phyloP scores from a whole-genome alignment of 805 yeast species.

The Candida sonorensis region DNA sequence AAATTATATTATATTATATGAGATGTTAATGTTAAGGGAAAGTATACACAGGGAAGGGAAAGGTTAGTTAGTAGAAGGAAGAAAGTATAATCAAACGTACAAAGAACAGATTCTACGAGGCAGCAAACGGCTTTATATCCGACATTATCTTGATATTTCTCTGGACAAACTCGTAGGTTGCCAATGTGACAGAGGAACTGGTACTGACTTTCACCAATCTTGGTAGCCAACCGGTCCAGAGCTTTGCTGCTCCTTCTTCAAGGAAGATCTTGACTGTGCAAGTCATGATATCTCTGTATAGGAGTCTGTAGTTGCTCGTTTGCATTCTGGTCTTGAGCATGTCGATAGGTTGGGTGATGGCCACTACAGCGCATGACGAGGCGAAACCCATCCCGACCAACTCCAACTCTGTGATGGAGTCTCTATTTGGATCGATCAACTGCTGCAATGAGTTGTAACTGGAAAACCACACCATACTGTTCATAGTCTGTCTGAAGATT shows the following conservation, averaged over 20 bases:
- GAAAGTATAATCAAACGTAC: too few relatives aligned
- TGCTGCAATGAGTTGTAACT: slow-evolving; percentile 76
- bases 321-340: slow-evolving; percentile 84
- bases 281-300: slow-evolving; percentile 56
- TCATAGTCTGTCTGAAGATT: slow-evolving; percentile 66
- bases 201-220: slow-evolving; percentile 63
- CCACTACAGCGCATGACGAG: slow-evolving; percentile 68
- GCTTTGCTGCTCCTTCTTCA: slow-evolving; percentile 37
- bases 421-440: slow-evolving; percentile 46
- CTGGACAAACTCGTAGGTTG: slow-evolving; percentile 54
- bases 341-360: slow-evolving; percentile 82
- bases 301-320: slow-evolving; percentile 53
- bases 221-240: slow-evolving; percentile 60
- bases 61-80: too few relatives aligned
- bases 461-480: slow-evolving; percentile 78
- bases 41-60: too few relatives aligned
- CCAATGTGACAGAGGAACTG: slow-evolving; percentile 63
- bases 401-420: slow-evolving; percentile 34
- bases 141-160: slow-evolving; percentile 29
- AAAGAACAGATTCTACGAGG: slow-evolving; percentile 6
- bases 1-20: too few relatives aligned
- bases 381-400: slow-evolving; percentile 43
- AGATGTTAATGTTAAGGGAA: too few relatives aligned
- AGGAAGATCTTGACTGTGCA: slow-evolving; percentile 44
- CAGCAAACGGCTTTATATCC: slow-evolving; percentile 24